Evolutionary conservation across 1,284 basidiomycete genomes (phyloP).

Genomic region (Moesziomyces globuligerus): DNA sequence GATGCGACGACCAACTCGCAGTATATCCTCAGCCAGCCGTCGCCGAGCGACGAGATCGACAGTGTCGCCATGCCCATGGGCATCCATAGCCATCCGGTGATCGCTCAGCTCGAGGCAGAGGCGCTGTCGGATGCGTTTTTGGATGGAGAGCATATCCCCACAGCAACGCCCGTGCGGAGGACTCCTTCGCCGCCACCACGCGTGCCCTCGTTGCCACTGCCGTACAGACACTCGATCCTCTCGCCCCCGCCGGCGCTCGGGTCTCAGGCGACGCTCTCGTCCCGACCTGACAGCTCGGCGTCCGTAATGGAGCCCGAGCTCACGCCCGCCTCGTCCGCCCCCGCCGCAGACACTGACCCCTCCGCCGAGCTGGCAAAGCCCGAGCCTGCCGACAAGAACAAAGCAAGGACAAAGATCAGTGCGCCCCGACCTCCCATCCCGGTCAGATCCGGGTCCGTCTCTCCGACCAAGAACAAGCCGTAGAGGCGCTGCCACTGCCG

Average conservation of each 20-base stretch:
- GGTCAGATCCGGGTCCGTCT: slow-evolving; percentile 16
- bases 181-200: slow-evolving; percentile 13
- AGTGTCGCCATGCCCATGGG: slow-evolving; percentile 35
- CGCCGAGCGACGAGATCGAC: slow-evolving; percentile 14
- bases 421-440: slow-evolving; percentile 23
- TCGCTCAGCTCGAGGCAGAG: slow-evolving; percentile 36
- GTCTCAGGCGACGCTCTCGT: slow-evolving; percentile 11
- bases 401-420: not conserved
- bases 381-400: not conserved
- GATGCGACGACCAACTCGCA: slow-evolving; percentile 27
- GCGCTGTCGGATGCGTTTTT: slow-evolving; percentile 25
- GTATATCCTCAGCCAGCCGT: slow-evolving; percentile 25
- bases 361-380: slow-evolving; percentile 1
- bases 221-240: slow-evolving; percentile 25
- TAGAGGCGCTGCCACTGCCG: slow-evolving; percentile 5
- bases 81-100: slow-evolving; percentile 22
- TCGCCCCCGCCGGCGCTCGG: not conserved
- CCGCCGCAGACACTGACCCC: slow-evolving; percentile 3
- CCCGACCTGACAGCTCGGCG: slow-evolving; percentile 10
- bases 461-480: slow-evolving; percentile 9
- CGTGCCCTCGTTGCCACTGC: slow-evolving; percentile 22
- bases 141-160: slow-evolving; percentile 21
- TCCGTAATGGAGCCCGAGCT: slow-evolving; percentile 5
- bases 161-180: not conserved
- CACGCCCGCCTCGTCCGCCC: slow-evolving; percentile 13